Percentiles rank a stretch among this genome's conserved stretches.
Evolutionary conservation across 2,329 filamentous ascomycete genomes (phyloP).

Genomic region (Neofusicoccum parvum): DNA sequence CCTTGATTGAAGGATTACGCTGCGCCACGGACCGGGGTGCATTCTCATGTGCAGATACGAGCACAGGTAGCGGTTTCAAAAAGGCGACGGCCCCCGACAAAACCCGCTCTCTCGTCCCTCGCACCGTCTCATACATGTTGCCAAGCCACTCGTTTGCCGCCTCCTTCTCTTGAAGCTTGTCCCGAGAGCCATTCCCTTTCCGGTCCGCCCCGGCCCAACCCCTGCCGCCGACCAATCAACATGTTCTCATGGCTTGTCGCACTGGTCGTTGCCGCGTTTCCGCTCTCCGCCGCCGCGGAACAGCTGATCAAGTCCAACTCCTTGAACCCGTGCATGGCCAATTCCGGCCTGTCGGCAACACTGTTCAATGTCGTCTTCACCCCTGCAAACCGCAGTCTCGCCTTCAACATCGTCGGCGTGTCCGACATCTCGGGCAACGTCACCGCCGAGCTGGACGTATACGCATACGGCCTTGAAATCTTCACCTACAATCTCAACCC

Average conservation of each 20-base stretch:
- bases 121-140: too few relatives aligned
- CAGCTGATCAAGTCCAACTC: conserved; percentile 78
- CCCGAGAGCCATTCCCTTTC: too few relatives aligned
- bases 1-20: too few relatives aligned
- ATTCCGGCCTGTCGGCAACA: conserved; percentile 85
- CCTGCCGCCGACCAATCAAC: too few relatives aligned
- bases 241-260: not conserved
- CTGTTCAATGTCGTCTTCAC: conserved; percentile 85
- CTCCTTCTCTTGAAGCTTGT: too few relatives aligned
- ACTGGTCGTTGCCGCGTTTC: not conserved
- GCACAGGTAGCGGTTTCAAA: too few relatives aligned
- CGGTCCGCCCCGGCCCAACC: too few relatives aligned
- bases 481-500: conserved; percentile 45
- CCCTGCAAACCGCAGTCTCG: conserved; percentile 71
- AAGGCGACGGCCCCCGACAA: too few relatives aligned
- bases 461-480: conserved; percentile 68
- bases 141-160: too few relatives aligned
- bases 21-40: too few relatives aligned
- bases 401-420: conserved; percentile 75
- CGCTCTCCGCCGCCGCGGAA: conserved; percentile 41
- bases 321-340: conserved; percentile 78
- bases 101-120: too few relatives aligned
- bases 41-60: too few relatives aligned
- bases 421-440: conserved; percentile 84
- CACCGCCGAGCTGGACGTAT: conserved; percentile 72